Percentiles rank a stretch among this genome's conserved stretches.
These are phyloP conservation scores for Talaromyces sp. DNA, from an alignment of 2,329 filamentous ascomycete species.

Conservation along the genomic window DNA sequence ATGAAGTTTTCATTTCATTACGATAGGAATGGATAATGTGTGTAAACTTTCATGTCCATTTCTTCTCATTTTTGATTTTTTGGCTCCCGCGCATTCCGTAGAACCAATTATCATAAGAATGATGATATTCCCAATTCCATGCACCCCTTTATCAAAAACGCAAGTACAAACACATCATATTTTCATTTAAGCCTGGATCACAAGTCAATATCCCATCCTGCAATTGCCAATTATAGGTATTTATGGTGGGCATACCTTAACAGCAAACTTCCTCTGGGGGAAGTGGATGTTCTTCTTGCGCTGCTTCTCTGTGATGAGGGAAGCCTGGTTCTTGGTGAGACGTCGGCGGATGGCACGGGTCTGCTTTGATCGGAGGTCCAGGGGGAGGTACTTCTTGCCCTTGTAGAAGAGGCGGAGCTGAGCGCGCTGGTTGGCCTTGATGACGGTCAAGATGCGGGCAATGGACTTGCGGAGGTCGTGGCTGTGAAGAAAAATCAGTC, in stretches of 20 bases:
- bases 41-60: constrained; percentile 6
- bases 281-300: constrained; percentile 96
- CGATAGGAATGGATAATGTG: constrained; percentile 9
- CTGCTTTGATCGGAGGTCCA: constrained; percentile 97
- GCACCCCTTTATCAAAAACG: constrained; percentile 16
- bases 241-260: constrained; percentile 73
- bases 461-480: constrained; percentile 99
- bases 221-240: too few species aligned
- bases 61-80: constrained; percentile 7
- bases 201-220: too few species aligned
- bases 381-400: constrained; percentile 98
- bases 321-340: constrained; percentile 86
- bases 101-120: constrained; percentile 10
- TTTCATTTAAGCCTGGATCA: constrained; percentile 13
- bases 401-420: constrained; percentile 99
- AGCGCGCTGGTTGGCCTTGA: constrained; percentile 98
- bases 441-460: constrained; percentile 96
- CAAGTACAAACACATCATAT: constrained; percentile 17
- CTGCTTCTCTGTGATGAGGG: constrained; percentile 83
- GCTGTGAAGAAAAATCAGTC: constrained; percentile 48
- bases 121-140: constrained; percentile 15
- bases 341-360: constrained; percentile 96
- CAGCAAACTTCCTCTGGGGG: constrained; percentile 96
- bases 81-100: constrained; percentile 4
- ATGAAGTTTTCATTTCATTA: constrained; percentile 12